These are phyloP conservation scores for Daldinia vernicosa DNA, from an alignment of 495 filamentous ascomycete species.

Conservation along the genomic window DNA sequence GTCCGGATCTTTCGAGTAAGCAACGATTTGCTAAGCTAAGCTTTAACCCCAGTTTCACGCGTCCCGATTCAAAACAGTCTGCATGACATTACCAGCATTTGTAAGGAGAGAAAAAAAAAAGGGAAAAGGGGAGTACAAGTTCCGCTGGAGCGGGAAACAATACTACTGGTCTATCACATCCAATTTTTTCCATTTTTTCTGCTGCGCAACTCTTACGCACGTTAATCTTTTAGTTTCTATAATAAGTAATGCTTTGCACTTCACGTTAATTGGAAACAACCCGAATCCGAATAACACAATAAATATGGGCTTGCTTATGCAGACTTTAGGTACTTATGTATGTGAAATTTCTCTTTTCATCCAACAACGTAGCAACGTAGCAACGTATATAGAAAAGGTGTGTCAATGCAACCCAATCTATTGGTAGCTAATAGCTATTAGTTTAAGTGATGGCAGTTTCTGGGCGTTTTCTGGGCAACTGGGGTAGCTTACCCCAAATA, in stretches of 20 bases:
- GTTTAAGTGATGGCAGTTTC: constrained; percentile 23
- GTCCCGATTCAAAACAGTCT: constrained; percentile 12
- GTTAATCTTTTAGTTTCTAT: no score
- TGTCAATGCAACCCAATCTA: constrained; percentile 21
- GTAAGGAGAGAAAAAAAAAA: no score
- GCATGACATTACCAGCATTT: background rate
- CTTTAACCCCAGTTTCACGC: constrained; percentile 28
- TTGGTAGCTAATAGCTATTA: constrained; percentile 6
- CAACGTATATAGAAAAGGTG: background rate
- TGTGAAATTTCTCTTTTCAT: background rate
- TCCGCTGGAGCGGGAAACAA: background rate
- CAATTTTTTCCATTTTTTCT: background rate
- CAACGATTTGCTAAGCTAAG: background rate
- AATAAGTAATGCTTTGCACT: no score
- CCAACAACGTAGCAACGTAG: background rate
- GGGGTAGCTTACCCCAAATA: constrained; percentile 35
- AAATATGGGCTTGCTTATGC: background rate
- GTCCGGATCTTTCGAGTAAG: constrained; percentile 27
- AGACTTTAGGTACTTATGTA: background rate
- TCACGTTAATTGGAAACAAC: no score
- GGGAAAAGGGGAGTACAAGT: background rate
- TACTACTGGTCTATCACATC: background rate
- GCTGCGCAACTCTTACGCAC: no score
- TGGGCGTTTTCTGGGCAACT: constrained; percentile 2
- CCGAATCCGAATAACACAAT: background rate